Evolutionary conservation across 2,329 filamentous ascomycete species (phyloP), one percentile per base, ranked within the genome.

Genomic region (Colletotrichum falcatum): DNA sequence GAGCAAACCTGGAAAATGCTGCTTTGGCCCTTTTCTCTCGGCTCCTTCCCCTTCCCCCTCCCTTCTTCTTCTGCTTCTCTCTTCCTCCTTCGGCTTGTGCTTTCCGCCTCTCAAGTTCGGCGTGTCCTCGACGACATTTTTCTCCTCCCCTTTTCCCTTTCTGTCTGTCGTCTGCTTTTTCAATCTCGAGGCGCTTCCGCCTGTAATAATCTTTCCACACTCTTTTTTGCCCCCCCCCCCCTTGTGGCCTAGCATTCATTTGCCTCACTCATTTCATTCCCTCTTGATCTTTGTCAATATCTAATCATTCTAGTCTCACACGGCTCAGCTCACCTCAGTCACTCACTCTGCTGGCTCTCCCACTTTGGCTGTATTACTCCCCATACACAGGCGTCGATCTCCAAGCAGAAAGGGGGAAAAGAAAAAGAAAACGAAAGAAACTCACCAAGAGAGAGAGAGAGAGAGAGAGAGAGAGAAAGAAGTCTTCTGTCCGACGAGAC

Each of bases 21-120:
- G 28, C 53, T 55, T 33, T 54, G 48, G 48, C 48, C 60, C 20
- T 54, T 42, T 44, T 42, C 48, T 54, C 60, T 48, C 49, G 9
- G 33, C 60, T 69, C 65, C 71, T 70, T 48, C 48, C 63, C 62
- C 71, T 63, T 53, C 55, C 68, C 51, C 61, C 60, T 55, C 65
- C 56, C 65, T 51, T 63, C 61, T 60, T 64, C 23, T 72, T 54
- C 39, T 68, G 54, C 65, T 62, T 49, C 58, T 69, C 20, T 54
- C 58, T 73, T 68, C 28, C 55, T 60, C 58, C 60, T 55, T 37
- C 35, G 48, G 49, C 48, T 55, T 35, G 28, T 46, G 62, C 51
- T 30, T 68, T 44, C 48, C 30, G 33, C 26, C 37, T 28, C 26
- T 49, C 28, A 37, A 53, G 46, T 71, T 66, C 42, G 59, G 61